phyloP scores from a whole-genome alignment of 2,329 filamentous ascomycete genomes.

The Hirsutella thompsonii region DNA sequence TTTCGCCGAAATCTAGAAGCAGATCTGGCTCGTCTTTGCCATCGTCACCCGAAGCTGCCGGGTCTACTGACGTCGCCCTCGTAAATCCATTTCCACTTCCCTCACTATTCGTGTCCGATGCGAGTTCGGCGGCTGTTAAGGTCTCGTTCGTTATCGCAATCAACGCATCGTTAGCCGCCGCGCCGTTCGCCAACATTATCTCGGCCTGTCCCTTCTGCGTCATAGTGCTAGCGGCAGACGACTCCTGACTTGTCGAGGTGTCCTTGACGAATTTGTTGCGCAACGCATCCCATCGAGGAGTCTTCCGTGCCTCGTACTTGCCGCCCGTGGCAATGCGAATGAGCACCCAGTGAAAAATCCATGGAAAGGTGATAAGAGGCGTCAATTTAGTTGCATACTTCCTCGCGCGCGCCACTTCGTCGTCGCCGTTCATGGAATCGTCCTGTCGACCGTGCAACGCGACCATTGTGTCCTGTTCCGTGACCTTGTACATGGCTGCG shows the following conservation, averaged over 20 bases:
- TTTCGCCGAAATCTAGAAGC: too few species aligned
- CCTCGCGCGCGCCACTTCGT: slow-evolving; percentile 9
- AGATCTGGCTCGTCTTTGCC: too few species aligned
- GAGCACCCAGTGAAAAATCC: slow-evolving; percentile 63
- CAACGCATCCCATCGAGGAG: slow-evolving; percentile 6
- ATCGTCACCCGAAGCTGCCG: too few species aligned
- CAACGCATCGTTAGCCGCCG: too few species aligned
- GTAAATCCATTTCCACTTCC: too few species aligned
- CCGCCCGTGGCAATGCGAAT: slow-evolving; percentile 17
- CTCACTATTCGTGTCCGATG: too few species aligned
- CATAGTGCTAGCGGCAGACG: background rate
- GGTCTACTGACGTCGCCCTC: background rate
- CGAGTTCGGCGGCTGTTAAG: too few species aligned
- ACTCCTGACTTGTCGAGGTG: background rate
- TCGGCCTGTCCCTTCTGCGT: too few species aligned
- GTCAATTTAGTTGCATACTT: slow-evolving; percentile 32
- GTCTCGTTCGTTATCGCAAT: too few species aligned
- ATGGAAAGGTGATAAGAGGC: slow-evolving; percentile 87
- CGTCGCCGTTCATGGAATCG: slow-evolving; percentile 19
- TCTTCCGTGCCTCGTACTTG: slow-evolving; percentile 10
- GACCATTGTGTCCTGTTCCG: slow-evolving; percentile 52
- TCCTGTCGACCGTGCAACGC: slow-evolving; percentile 35
- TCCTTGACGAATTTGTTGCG: background rate
- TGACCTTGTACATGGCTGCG: slow-evolving; percentile 79
- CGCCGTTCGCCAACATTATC: too few species aligned